Conservation (phyloP, 495 filamentous ascomycete genomes). For the Penicillium crystallinum region DNA sequence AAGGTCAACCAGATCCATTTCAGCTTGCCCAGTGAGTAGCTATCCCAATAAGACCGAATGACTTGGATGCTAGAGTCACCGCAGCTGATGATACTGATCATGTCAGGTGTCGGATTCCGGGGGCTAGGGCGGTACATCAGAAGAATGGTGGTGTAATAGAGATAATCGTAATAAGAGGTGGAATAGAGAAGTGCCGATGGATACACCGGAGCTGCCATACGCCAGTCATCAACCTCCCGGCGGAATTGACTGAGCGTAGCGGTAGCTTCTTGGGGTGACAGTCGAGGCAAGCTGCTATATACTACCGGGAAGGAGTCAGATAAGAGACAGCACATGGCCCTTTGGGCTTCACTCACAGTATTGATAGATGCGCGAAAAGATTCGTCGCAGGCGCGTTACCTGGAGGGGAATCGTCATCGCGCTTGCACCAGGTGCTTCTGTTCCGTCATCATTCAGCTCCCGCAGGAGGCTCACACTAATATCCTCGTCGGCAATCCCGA, state of each 20-base stretch:
- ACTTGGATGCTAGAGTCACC: constrained; percentile 47
- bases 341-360: constrained; percentile 31
- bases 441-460: constrained; percentile 43
- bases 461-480: constrained; percentile 41
- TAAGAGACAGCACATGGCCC: neutral
- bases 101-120: constrained; percentile 41
- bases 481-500: constrained; percentile 48
- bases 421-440: constrained; percentile 35
- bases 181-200: constrained; percentile 43
- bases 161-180: constrained; percentile 46
- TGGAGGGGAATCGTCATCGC: constrained; percentile 47
- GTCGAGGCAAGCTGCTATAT: constrained; percentile 39
- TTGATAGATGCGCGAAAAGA: constrained; percentile 45
- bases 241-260: constrained; percentile 38
- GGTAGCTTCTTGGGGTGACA: constrained; percentile 31
- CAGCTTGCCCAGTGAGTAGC: constrained; percentile 44
- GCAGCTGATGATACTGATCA: constrained; percentile 42
- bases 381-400: constrained; percentile 43
- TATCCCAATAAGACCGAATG: constrained; percentile 47
- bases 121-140: constrained; percentile 48
- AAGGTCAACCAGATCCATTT: constrained; percentile 54
- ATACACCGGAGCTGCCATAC: constrained; percentile 33
- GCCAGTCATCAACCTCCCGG: constrained; percentile 47
- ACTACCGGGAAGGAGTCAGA: constrained; percentile 21
- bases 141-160: constrained; percentile 48